These are phyloP conservation scores for Ulvella scutata DNA, from an alignment of 139 green algal species.

Conservation along the genomic window DNA sequence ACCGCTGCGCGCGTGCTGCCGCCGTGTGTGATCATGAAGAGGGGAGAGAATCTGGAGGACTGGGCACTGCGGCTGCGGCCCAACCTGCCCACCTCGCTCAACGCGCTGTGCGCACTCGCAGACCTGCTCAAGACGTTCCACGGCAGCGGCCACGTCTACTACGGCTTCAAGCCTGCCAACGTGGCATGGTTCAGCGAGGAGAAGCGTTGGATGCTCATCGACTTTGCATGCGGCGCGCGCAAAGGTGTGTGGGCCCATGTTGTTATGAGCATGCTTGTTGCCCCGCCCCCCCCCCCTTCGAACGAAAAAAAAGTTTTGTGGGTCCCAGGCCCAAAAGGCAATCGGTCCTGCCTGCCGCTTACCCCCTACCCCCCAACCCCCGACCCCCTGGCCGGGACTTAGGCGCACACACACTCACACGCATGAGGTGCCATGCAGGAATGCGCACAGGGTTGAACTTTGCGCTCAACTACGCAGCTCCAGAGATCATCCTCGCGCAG, in stretches of 20 bases:
- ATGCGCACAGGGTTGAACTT: background rate
- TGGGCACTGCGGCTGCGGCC: background rate
- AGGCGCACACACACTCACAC: background rate
- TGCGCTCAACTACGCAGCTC: background rate
- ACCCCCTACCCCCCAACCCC: too few species aligned
- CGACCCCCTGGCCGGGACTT: background rate
- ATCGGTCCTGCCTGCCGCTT: too few species aligned
- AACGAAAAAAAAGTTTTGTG: too few species aligned
- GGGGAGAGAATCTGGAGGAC: background rate
- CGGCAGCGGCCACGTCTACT: background rate
- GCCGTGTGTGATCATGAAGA: background rate
- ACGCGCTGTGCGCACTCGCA: background rate
- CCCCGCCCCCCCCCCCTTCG: background rate
- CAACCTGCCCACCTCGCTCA: conserved; percentile 1
- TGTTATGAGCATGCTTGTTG: too few species aligned
- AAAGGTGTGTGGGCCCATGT: too few species aligned
- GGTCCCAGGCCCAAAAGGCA: too few species aligned
- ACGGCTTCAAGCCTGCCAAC: background rate
- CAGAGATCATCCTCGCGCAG: background rate
- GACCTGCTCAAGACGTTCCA: background rate
- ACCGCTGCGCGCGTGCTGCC: background rate
- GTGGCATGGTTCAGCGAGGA: background rate
- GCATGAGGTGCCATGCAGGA: background rate
- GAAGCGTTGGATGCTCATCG: background rate
- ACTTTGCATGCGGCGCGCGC: background rate